Percentiles rank a stretch among this genome's conserved stretches.
phyloP scores from a whole-genome alignment of 208 protist species.

The Crithidia brevicula region DNA sequence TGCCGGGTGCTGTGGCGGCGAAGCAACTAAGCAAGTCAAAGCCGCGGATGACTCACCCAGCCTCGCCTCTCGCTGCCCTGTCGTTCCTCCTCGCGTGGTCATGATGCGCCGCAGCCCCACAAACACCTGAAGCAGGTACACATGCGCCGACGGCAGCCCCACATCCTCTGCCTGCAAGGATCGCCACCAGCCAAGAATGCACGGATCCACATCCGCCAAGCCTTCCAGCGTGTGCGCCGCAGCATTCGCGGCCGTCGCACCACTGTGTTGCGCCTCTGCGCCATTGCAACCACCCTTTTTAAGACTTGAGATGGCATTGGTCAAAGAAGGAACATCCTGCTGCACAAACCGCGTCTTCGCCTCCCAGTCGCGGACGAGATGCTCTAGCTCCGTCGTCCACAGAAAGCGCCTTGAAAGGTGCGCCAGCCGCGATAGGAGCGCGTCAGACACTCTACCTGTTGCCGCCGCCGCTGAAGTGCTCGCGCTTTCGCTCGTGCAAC shows the following conservation, averaged over 20 bases:
- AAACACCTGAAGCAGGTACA: constrained; percentile 27
- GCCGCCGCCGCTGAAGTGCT: neutral
- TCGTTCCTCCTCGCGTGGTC: neutral
- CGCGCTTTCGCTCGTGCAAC: no score
- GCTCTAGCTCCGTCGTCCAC: constrained; percentile 14
- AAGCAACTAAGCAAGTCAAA: no score
- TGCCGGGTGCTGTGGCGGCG: no score
- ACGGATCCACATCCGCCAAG: constrained; percentile 1
- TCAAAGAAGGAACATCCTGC: neutral
- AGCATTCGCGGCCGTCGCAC: no score
- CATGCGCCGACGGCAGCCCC: constrained; percentile 14
- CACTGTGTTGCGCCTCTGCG: no score
- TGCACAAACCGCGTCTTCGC: constrained; percentile 20
- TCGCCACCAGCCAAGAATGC: constrained; percentile 31
- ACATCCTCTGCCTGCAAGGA: constrained; percentile 16
- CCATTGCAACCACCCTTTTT: neutral
- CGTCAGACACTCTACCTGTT: neutral
- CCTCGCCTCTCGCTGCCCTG: no score
- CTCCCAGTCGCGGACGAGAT: constrained; percentile 10
- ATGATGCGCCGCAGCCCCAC: constrained; percentile 17
- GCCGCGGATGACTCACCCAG: no score
- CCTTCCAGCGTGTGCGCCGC: neutral
- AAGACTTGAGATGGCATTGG: no score
- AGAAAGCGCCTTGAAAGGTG: neutral
- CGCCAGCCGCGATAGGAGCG: constrained; percentile 4